Base-by-base conservation (phyloP, 2,329 filamentous ascomycete genomes). In the Nemania abortiva region DNA sequence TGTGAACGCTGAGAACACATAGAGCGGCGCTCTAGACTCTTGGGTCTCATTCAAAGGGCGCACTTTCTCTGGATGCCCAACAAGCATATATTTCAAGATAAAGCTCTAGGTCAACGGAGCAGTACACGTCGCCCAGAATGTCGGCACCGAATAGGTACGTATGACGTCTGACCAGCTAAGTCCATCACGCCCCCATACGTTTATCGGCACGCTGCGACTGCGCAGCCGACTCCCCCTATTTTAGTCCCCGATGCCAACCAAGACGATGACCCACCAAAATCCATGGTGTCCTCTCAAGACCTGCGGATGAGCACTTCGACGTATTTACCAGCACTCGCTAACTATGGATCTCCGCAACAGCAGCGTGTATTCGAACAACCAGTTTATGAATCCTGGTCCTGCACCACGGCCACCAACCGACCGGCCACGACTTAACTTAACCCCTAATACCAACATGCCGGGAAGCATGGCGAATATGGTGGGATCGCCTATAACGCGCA, bases 381-480 rank as follows among this genome's bases (percentile, higher is more conserved):
- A 90, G 81, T 98, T 98, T 84, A 97, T 98, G 92, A 98, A 98
- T 82, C 94, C 96, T 71, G 94, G 96, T 73, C 95, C 96, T 75
- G 95, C 96, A 74, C 96, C 96, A 73, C 91, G 92, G 77, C 95
- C 96, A 70, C 96, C 95, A 22, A 91, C 88, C 69, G 93, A 96
- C 78, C 90, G 93, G 76, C 93, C 94, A 70, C 91, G 93, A 78
- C 89, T 97, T 74, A 90, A 91, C 76, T 87, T 97, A 69, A 94
- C 92, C 50, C 94, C 91, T 70, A 92, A 89, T 79, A 88, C 89
- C 75, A 93, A 90, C 79, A 85, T 93, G 24, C 90, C 91, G 20
- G 92, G 91, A 71, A 95, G 90, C 82, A 93, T 95, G 85, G 91
- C 91, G 68, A 92, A 91, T 77, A 89, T 95, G 86, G 91, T 88